These are phyloP conservation scores for Penicillium soppii DNA, from an alignment of 495 filamentous ascomycete species.

Conservation along the genomic window DNA sequence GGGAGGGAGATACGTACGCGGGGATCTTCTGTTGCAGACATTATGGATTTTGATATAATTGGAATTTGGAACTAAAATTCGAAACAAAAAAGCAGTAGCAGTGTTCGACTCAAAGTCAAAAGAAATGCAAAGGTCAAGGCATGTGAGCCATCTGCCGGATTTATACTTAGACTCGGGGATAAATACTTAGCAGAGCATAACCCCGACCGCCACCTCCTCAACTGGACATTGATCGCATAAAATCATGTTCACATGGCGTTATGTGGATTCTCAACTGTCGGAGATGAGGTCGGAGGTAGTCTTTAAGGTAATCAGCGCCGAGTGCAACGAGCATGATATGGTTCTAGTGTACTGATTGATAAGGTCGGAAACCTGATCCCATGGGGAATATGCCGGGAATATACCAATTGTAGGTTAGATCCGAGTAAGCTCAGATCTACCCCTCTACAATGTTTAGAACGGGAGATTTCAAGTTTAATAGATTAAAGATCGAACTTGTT, in stretches of 20 bases:
- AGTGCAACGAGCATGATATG: too few relatives aligned
- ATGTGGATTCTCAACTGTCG: background rate
- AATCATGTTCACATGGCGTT: background rate
- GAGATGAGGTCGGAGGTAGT: background rate
- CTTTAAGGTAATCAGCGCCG: slow-evolving; percentile 4
- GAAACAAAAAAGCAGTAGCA: too few relatives aligned
- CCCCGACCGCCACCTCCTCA: background rate
- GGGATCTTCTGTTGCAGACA: background rate
- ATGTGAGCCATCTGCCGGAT: background rate
- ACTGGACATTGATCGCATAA: too few relatives aligned
- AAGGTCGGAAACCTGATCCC: slow-evolving; percentile 9
- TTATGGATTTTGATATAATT: too few relatives aligned
- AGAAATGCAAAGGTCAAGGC: too few relatives aligned
- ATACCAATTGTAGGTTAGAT: background rate
- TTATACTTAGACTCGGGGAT: slow-evolving; percentile 7
- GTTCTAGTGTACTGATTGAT: too few relatives aligned
- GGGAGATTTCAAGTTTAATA: too few relatives aligned
- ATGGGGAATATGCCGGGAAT: background rate
- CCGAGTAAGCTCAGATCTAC: background rate
- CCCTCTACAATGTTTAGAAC: background rate
- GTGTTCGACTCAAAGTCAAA: too few relatives aligned
- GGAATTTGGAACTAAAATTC: too few relatives aligned
- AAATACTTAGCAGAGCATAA: background rate
- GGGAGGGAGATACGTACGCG: slow-evolving; percentile 6
- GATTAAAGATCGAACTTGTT: too few relatives aligned